A percentile compares a stretch with the other conserved stretches of the same genome.
Evolutionary conservation across 805 yeast species (phyloP).

Genomic region (Saccharomycopsis sp.): DNA sequence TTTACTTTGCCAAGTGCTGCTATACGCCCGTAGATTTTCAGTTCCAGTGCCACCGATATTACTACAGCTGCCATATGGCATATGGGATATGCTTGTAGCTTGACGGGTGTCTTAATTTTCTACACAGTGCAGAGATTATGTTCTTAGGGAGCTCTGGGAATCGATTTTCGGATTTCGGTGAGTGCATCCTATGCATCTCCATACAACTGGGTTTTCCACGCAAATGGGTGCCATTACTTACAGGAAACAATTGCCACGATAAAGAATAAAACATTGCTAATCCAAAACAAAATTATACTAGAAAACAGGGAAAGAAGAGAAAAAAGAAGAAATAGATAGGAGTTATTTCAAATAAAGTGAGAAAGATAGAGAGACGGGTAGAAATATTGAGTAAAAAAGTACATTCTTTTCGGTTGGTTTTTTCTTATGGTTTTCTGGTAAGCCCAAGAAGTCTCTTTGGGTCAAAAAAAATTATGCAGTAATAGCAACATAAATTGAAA

Average conservation of each 20-base stretch:
- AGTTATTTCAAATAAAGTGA: neutral
- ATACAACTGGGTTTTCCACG: no score
- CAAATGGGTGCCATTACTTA: no score
- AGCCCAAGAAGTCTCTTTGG: constrained; percentile 1
- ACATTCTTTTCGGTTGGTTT: neutral
- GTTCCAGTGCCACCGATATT: no score
- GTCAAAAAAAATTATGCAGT: constrained; percentile 15
- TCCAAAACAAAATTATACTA: neutral
- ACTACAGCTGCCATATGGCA: neutral
- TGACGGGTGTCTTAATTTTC: neutral
- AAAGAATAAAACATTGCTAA: neutral
- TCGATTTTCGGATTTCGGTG: no score
- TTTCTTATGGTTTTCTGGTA: neutral
- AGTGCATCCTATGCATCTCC: no score
- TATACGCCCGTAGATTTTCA: no score
- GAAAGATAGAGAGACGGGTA: neutral
- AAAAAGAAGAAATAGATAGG: neutral
- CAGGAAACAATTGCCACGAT: neutral
- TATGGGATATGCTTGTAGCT: neutral
- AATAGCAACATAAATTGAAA: constrained; percentile 34
- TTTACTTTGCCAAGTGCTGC: neutral
- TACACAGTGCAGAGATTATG: neutral
- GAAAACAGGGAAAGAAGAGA: neutral
- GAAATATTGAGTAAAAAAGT: constrained; percentile 1
- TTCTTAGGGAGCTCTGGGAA: neutral